Conservation (phyloP, 495 filamentous ascomycete genomes). For the Viridothelium virens region DNA sequence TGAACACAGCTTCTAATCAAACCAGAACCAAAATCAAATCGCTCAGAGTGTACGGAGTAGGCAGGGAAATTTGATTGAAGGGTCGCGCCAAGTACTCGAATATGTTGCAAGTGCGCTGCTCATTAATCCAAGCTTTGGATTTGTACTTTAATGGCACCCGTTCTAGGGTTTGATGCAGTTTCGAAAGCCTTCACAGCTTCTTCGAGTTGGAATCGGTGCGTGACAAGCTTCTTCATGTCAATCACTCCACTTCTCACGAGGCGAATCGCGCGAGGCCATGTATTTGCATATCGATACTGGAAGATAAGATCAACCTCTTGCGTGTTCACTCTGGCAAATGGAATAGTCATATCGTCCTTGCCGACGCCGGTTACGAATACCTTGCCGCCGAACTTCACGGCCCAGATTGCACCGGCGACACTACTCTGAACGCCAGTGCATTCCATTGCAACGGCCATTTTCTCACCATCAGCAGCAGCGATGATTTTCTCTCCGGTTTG, state of each 20-base stretch:
- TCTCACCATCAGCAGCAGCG: slow-evolving; percentile 56
- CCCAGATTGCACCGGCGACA: slow-evolving; percentile 76
- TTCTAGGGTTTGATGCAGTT: slow-evolving; percentile 77
- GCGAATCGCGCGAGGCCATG: slow-evolving; percentile 87
- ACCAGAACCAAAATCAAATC: not conserved
- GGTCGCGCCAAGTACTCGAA: not conserved
- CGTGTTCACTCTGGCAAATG: slow-evolving; percentile 85
- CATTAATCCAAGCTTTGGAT: slow-evolving; percentile 54
- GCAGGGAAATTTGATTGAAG: too few relatives aligned
- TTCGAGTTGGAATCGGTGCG: slow-evolving; percentile 77
- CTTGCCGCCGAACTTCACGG: slow-evolving; percentile 84
- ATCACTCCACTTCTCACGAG: slow-evolving; percentile 75
- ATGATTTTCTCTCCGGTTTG: slow-evolving; percentile 61
- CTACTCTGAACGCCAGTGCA: slow-evolving; percentile 91
- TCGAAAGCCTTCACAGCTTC: slow-evolving; percentile 84
- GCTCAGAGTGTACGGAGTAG: not conserved
- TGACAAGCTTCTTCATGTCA: slow-evolving; percentile 71
- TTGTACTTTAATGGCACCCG: slow-evolving; percentile 90
- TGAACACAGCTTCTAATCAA: not conserved
- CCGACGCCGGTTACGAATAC: slow-evolving; percentile 91
- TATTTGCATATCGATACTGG: slow-evolving; percentile 93
- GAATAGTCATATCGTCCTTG: slow-evolving; percentile 87
- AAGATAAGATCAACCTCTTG: slow-evolving; percentile 90
- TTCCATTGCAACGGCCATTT: slow-evolving; percentile 72
- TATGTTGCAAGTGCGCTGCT: not conserved